Conservation (phyloP, 192 early-diverging fungal species). For the Anaeromyces robustus region DNA sequence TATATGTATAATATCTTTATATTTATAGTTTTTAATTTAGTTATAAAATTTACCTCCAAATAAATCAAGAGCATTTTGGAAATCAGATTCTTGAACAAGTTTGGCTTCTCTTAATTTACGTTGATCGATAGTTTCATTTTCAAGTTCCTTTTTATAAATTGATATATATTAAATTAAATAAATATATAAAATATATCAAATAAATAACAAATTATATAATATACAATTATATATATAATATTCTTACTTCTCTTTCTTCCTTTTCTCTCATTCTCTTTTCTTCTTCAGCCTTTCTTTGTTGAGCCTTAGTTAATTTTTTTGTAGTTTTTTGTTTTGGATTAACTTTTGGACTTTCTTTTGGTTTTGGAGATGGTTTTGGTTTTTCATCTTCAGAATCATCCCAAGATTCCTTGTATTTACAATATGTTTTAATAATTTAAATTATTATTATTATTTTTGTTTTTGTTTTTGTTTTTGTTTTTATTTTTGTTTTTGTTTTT, state of each 20-base stretch:
- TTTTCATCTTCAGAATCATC: background rate
- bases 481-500: too few species aligned
- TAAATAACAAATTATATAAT: too few species aligned
- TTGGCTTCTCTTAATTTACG: background rate
- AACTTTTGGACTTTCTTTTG: background rate
- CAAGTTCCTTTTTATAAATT: background rate
- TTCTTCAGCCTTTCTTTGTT: background rate
- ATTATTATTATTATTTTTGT: too few species aligned
- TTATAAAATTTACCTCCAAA: background rate
- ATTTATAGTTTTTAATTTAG: too few species aligned
- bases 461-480: too few species aligned
- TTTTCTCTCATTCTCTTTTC: background rate
- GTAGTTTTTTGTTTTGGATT: background rate
- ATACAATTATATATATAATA: background rate
- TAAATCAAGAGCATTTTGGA: background rate
- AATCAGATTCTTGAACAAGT: background rate
- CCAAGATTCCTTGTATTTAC: background rate
- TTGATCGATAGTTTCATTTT: background rate
- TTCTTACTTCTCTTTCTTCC: background rate
- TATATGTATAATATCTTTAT: too few species aligned
- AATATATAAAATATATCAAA: too few species aligned
- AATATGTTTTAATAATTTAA: too few species aligned
- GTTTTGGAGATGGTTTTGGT: background rate
- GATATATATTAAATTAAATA: too few species aligned
- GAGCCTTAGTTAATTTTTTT: background rate